A percentile compares a stretch with the other conserved stretches of the same genome.
Conservation (phyloP, 1,284 basidiomycete species). For the Caloboletus firmus region DNA sequence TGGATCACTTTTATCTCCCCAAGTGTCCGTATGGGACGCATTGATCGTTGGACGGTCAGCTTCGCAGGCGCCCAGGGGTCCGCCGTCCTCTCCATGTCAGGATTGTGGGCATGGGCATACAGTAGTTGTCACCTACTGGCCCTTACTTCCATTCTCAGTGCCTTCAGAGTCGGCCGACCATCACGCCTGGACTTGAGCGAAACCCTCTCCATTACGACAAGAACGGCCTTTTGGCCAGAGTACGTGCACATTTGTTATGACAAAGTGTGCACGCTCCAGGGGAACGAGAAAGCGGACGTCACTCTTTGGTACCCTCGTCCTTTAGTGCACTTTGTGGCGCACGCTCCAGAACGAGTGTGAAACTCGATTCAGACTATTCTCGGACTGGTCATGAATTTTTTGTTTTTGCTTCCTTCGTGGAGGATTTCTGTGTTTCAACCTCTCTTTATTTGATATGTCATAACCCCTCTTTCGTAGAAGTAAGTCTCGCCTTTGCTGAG, state of each 20-base stretch:
- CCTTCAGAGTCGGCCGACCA: accelerated
- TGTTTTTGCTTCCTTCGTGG: constrained; percentile 17
- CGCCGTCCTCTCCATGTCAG: accelerated
- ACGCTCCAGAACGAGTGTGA: constrained; percentile 15
- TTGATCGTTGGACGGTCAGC: constrained; percentile 2
- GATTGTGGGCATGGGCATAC: accelerated
- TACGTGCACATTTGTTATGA: background rate
- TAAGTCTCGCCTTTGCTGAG: background rate
- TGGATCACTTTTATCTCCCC: constrained; percentile 14
- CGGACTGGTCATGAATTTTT: constrained; percentile 32
- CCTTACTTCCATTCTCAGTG: background rate
- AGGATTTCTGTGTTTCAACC: background rate
- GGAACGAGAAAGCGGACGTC: constrained; percentile 20
- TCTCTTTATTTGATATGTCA: background rate
- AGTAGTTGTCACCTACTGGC: background rate
- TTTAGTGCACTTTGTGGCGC: constrained; percentile 35
- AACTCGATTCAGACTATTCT: constrained; percentile 41
- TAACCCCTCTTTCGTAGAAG: background rate
- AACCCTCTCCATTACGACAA: background rate
- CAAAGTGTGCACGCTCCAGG: constrained; percentile 3
- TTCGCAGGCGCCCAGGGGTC: accelerated
- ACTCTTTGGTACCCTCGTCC: constrained; percentile 3
- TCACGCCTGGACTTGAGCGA: no score
- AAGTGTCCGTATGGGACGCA: constrained; percentile 21
- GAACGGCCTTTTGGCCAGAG: background rate